These are phyloP conservation scores for Colletotrichum sp. DNA, from an alignment of 2,329 filamentous ascomycete species.

Conservation along the genomic window DNA sequence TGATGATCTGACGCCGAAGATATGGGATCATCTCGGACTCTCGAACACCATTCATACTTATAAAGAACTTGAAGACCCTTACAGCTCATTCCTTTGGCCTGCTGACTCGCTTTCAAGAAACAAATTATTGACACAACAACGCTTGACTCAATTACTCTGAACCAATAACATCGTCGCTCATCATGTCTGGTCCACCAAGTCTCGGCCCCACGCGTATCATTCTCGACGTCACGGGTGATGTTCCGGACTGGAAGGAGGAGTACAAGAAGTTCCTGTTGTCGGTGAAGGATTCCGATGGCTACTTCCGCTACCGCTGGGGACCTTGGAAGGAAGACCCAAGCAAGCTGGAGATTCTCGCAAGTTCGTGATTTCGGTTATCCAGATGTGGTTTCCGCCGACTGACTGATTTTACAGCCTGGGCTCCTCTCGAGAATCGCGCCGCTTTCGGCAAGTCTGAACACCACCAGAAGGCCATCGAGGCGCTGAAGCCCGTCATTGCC, in stretches of 20 bases:
- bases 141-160: neutral
- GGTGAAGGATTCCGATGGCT: slow-evolving; percentile 5
- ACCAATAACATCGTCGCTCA: neutral
- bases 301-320: slow-evolving; percentile 20
- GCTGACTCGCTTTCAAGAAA: neutral
- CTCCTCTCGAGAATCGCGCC: neutral
- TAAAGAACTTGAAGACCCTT: neutral
- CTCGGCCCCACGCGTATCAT: neutral
- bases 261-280: slow-evolving; percentile 10
- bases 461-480: slow-evolving; percentile 10
- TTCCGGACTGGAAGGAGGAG: slow-evolving; percentile 17
- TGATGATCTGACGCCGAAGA: neutral
- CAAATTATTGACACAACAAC: neutral
- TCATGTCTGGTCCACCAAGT: neutral
- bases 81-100: accelerated
- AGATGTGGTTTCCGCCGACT: too few relatives aligned
- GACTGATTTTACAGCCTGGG: neutral
- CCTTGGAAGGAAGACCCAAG: slow-evolving; percentile 7
- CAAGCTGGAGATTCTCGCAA: slow-evolving; percentile 10
- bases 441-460: slow-evolving; percentile 6
- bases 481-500: neutral
- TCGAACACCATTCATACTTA: neutral
- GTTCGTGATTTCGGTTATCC: neutral
- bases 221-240: slow-evolving; percentile 5
- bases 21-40: neutral